Evolutionary conservation across 371 early-diverging fungal species (phyloP), one percentile per base, ranked within the genome.

Genomic region (Smittium culicis): DNA sequence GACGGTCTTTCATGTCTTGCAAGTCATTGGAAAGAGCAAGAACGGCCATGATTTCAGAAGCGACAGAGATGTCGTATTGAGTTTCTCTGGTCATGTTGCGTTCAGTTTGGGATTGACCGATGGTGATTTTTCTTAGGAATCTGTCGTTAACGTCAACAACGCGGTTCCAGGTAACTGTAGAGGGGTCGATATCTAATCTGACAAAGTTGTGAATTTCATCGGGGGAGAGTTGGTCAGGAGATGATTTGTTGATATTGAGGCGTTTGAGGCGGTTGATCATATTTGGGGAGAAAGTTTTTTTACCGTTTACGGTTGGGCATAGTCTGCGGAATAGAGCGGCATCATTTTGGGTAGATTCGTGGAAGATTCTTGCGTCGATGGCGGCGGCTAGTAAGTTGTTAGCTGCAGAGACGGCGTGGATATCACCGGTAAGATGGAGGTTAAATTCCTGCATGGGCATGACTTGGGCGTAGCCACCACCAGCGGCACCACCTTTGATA

Each of bases 401-500:
- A 55, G 97, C 94, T 17, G 97, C 97, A 2, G 91, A 86, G 67
- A 96, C 90, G 34, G 97, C 97, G 72, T 97, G 97, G 71, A 96
- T 91, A 81, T 97, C 97, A 45, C 97, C 97, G 0, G 97, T 97
- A 79, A 97, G 80, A 69, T 97, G 97, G 68, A 97, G 79, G 77
- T 97, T 97, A 84, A 97, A 95, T 71, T 94, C 93, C 70, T 95
- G 94, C 97, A 97, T 97, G n/a, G 97, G 97, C 68, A 96, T 93
- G 59, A 97, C 92, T 76, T 96, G 96, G 25, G 95, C 88, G 77
- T 96, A 96, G 29, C 97, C 96, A 61, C 97, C 96, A 64, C 97
- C 97, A 28, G 97, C 97, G 54, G 97, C 97, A 54, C 97, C 97
- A 64, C 95, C 97, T 79, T 97, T 97, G 80, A 97, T 95, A 60